Evolutionary conservation across 1,139 yeast genomes (phyloP).

Genomic region (Taiozyma sp.): DNA sequence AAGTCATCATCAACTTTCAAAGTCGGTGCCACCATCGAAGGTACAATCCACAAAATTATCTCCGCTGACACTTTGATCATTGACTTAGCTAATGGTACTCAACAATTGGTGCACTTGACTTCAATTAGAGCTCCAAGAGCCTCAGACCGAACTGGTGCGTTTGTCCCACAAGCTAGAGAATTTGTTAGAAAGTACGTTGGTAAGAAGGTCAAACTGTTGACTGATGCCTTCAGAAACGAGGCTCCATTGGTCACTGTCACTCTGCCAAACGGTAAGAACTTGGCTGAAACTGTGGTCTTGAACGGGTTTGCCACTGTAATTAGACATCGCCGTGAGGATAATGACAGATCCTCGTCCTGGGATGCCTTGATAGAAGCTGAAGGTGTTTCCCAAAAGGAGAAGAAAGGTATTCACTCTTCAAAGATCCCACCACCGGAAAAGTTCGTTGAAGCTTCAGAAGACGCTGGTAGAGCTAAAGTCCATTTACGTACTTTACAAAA

Average conservation of each 20-base stretch:
- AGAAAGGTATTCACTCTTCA: constrained; percentile 60
- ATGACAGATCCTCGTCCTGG: constrained; percentile 74
- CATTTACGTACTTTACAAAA: constrained; percentile 67
- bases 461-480: constrained; percentile 65
- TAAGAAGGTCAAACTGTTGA: constrained; percentile 51
- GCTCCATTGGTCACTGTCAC: constrained; percentile 58
- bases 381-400: constrained; percentile 48
- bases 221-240: constrained; percentile 66
- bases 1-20: constrained; percentile 25
- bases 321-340: constrained; percentile 70
- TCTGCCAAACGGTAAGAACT: constrained; percentile 44
- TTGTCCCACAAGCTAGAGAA: constrained; percentile 65
- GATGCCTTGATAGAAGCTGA: constrained; percentile 73
- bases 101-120: constrained; percentile 64
- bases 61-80: constrained; percentile 67
- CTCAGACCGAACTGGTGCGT: constrained; percentile 54
- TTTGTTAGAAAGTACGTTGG: constrained; percentile 72
- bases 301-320: constrained; percentile 77
- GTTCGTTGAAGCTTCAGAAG: constrained; percentile 78
- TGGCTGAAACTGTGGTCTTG: constrained; percentile 58
- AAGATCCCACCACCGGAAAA: constrained; percentile 57
- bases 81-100: constrained; percentile 41
- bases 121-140: constrained; percentile 72
- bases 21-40: constrained; percentile 48
- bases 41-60: constrained; percentile 53